These are phyloP conservation scores for Tulasnella sp. DNA, from an alignment of 768 basidiomycete species.

Conservation along the genomic window DNA sequence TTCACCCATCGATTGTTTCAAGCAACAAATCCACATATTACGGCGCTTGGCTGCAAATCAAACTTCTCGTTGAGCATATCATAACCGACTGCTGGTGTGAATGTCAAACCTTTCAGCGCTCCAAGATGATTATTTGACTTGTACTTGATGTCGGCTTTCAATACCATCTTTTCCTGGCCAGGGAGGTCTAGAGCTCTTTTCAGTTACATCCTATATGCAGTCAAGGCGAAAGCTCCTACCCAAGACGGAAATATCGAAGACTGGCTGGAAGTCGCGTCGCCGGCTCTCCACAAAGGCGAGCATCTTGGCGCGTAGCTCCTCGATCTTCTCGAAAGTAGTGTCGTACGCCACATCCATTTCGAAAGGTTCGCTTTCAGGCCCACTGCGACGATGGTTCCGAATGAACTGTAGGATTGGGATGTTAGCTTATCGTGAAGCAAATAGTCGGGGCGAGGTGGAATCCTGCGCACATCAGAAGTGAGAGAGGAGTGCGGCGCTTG, in stretches of 20 bases:
- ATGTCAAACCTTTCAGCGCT: slow-evolving; percentile 55
- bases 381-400: slow-evolving; percentile 66
- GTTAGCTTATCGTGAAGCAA: not conserved
- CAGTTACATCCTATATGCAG: not conserved
- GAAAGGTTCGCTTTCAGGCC: slow-evolving; percentile 77
- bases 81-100: not conserved
- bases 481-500: slow-evolving; percentile 67
- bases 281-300: slow-evolving; percentile 67
- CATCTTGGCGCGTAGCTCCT: slow-evolving; percentile 73
- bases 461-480: slow-evolving; percentile 48
- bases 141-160: slow-evolving; percentile 81
- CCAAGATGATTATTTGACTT: slow-evolving; percentile 78
- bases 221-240: slow-evolving; percentile 41
- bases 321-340: slow-evolving; percentile 78
- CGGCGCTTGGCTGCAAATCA: slow-evolving; percentile 59
- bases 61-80: not conserved
- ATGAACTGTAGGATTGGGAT: slow-evolving; percentile 51
- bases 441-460: not conserved
- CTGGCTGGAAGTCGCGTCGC: slow-evolving; percentile 68
- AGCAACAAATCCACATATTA: slow-evolving; percentile 89
- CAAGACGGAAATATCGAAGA: slow-evolving; percentile 68
- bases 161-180: slow-evolving; percentile 70
- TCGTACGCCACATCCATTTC: slow-evolving; percentile 73
- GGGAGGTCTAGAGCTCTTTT: slow-evolving; percentile 58
- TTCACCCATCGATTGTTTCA: slow-evolving; percentile 69